Conservation (phyloP, 2,329 filamentous ascomycete species). For the Epichloe scottii region DNA sequence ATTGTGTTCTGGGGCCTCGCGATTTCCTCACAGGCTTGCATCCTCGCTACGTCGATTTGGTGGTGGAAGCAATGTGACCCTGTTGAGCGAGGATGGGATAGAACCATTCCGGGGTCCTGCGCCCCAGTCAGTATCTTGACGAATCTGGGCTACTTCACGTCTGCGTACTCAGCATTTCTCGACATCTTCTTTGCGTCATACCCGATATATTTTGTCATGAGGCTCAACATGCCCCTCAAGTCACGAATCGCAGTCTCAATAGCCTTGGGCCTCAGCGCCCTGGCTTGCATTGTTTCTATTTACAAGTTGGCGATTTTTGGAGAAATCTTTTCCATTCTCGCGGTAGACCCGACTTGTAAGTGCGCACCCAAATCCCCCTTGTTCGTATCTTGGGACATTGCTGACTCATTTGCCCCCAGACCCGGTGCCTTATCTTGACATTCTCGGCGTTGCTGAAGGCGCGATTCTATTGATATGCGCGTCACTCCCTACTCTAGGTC, state of each 20-base stretch:
- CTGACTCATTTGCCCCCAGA: slow-evolving; percentile 4
- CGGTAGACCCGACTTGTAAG: slow-evolving; percentile 14
- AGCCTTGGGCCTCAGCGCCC: slow-evolving; percentile 13
- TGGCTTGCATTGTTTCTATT: slow-evolving; percentile 13
- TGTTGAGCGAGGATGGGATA: slow-evolving; percentile 13
- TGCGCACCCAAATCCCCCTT: neutral
- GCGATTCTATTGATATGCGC: slow-evolving; percentile 14
- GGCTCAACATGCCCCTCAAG: slow-evolving; percentile 14
- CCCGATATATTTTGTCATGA: slow-evolving; percentile 15
- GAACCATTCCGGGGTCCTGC: slow-evolving; percentile 10
- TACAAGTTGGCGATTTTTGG: slow-evolving; percentile 16
- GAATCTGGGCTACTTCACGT: slow-evolving; percentile 14
- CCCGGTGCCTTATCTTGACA: slow-evolving; percentile 13
- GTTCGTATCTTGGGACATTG: neutral
- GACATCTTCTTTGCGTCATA: slow-evolving; percentile 16
- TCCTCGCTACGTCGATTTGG: slow-evolving; percentile 14
- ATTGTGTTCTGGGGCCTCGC: slow-evolving; percentile 14
- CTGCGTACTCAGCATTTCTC: slow-evolving; percentile 15
- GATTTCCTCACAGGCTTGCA: slow-evolving; percentile 12
- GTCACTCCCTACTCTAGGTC: slow-evolving; percentile 13
- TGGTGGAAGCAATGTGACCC: slow-evolving; percentile 15
- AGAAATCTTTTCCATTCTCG: slow-evolving; percentile 12
- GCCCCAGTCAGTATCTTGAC: slow-evolving; percentile 10
- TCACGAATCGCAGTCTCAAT: slow-evolving; percentile 12
- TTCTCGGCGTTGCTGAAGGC: slow-evolving; percentile 14